phyloP scores from a whole-genome alignment of 768 basidiomycete genomes.

The Leucogyrophana mollusca region DNA sequence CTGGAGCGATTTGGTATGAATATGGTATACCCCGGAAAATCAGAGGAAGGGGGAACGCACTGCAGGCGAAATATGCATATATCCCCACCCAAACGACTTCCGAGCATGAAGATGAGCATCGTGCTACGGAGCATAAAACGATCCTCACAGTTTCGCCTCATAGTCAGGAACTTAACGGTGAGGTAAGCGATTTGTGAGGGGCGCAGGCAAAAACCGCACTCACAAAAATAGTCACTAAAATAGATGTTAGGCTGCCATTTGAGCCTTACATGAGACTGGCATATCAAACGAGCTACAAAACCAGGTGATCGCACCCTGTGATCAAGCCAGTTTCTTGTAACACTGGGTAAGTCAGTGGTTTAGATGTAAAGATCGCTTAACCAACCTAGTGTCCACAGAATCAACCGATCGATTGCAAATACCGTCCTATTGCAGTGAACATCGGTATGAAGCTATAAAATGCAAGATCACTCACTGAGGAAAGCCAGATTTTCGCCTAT shows the following conservation, averaged over 20 bases:
- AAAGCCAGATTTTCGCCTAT: background rate
- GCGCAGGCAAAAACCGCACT: background rate
- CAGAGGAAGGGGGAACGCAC: background rate
- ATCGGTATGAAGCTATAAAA: background rate
- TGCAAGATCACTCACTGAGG: background rate
- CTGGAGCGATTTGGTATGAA: background rate
- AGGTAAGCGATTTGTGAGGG: background rate
- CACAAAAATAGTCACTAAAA: background rate
- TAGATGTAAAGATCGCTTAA: background rate
- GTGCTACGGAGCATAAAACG: background rate
- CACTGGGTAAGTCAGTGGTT: background rate
- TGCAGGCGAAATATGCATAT: background rate
- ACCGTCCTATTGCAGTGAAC: background rate
- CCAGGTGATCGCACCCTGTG: background rate
- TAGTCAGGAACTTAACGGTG: slow-evolving; percentile 1
- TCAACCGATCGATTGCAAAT: background rate
- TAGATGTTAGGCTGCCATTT: background rate
- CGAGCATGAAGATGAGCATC: background rate
- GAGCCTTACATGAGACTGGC: background rate
- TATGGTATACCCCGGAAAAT: background rate
- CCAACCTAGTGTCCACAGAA: slow-evolving; percentile 1
- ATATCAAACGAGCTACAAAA: too few species aligned
- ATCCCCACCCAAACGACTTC: slow-evolving; percentile 1
- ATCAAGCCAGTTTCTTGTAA: slow-evolving; percentile 1
- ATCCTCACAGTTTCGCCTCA: background rate